These are phyloP conservation scores for Litchi chinensis DNA, from an alignment of 345 rosid genomes.

Conservation along the genomic window DNA sequence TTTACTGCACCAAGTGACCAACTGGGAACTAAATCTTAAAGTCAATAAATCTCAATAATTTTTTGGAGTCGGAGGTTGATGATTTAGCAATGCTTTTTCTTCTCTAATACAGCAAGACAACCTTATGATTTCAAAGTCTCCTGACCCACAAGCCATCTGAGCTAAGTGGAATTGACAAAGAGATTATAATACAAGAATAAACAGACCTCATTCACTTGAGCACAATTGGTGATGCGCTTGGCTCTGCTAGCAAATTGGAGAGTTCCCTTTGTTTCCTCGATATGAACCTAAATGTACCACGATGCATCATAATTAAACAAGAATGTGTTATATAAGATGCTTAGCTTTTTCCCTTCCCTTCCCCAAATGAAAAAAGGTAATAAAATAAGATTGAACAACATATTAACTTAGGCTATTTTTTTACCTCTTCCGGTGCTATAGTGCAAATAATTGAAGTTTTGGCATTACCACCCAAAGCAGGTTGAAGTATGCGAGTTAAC, in stretches of 20 bases:
- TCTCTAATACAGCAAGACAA: neutral
- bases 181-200: slow-evolving; percentile 5
- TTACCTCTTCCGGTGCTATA: slow-evolving; percentile 96
- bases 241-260: slow-evolving; percentile 97
- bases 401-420: neutral
- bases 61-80: neutral
- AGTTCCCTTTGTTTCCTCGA: slow-evolving; percentile 97
- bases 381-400: slow-evolving; percentile 3
- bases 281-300: slow-evolving; percentile 56
- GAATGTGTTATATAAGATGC: slow-evolving; percentile 4
- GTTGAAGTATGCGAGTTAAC: slow-evolving; percentile 96
- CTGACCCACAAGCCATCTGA: neutral
- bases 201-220: slow-evolving; percentile 92
- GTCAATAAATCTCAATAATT: neutral
- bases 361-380: neutral
- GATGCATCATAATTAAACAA: slow-evolving; percentile 11
- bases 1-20: neutral
- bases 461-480: slow-evolving; percentile 97
- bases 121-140: neutral
- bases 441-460: slow-evolving; percentile 98
- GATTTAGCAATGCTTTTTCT: neutral
- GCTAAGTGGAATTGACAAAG: slow-evolving; percentile 4
- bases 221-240: slow-evolving; percentile 90
- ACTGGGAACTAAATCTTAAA: neutral
- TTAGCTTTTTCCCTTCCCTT: neutral